These are phyloP conservation scores for Exophiala aquamarina DNA, from an alignment of 2,329 filamentous ascomycete species.

Conservation along the genomic window DNA sequence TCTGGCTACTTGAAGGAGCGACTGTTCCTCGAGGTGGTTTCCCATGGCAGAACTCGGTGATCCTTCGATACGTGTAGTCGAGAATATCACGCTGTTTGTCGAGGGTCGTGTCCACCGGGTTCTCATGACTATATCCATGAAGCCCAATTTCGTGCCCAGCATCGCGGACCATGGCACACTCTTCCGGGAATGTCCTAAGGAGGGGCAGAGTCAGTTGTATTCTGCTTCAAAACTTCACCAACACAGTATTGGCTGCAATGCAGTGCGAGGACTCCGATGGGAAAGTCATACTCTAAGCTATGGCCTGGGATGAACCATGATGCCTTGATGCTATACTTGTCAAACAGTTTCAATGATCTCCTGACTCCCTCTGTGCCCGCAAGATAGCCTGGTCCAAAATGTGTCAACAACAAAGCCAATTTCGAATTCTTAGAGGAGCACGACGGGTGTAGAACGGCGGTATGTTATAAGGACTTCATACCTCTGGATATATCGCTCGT, in stretches of 20 bases:
- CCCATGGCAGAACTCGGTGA: conserved; percentile 64
- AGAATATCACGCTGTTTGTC: conserved; percentile 77
- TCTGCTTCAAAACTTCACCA: too few relatives aligned
- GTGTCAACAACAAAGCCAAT: too few relatives aligned
- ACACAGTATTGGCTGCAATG: not conserved
- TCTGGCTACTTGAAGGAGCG: conserved; percentile 53
- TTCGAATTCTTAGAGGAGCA: too few relatives aligned
- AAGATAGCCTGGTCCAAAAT: conserved; percentile 49
- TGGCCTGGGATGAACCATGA: conserved; percentile 68
- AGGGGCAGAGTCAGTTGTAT: not conserved
- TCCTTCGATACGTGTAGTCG: conserved; percentile 72
- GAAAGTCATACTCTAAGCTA: conserved; percentile 48
- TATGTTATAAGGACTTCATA: conserved; percentile 26
- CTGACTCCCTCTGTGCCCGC: conserved; percentile 68
- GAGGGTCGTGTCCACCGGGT: conserved; percentile 68
- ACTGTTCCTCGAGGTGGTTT: conserved; percentile 73
- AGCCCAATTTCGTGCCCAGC: conserved; percentile 65
- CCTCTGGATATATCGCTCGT: conserved; percentile 71
- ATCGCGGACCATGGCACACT: conserved; percentile 62
- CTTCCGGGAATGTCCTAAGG: conserved; percentile 59
- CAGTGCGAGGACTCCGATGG: too few relatives aligned
- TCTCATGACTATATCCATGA: conserved; percentile 74
- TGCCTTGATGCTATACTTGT: conserved; percentile 70
- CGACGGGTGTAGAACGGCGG: too few relatives aligned
- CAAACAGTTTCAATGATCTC: conserved; percentile 69